These are phyloP conservation scores for Mucor irregularis DNA, from an alignment of 371 early-diverging fungal species.

Conservation along the genomic window DNA sequence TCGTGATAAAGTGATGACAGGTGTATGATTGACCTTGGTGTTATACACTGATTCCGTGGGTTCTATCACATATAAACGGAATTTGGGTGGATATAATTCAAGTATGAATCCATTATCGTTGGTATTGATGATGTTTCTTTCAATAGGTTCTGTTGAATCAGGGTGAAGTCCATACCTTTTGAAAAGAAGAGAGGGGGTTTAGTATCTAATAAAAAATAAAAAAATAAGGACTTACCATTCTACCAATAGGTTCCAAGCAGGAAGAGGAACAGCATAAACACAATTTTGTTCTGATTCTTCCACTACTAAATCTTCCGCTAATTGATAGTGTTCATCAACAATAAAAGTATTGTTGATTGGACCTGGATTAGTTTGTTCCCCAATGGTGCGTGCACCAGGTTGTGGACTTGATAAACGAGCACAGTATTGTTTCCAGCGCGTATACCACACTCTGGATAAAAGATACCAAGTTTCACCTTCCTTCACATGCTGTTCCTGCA, in stretches of 20 bases:
- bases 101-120: neutral
- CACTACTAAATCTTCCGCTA: conserved; percentile 11
- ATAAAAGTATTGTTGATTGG: conserved; percentile 18
- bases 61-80: conserved; percentile 19
- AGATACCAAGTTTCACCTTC: conserved; percentile 23
- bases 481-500: conserved; percentile 17
- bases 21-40: conserved; percentile 1
- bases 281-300: neutral
- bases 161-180: conserved; percentile 10
- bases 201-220: neutral
- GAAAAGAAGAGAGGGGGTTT: neutral
- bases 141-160: conserved; percentile 11
- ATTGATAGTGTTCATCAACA: conserved; percentile 10
- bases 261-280: conserved; percentile 21
- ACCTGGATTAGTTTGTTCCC: conserved; percentile 15
- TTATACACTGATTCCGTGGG: neutral
- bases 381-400: conserved; percentile 4
- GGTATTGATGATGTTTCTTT: neutral
- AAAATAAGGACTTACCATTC: conserved; percentile 20
- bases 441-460: conserved; percentile 21
- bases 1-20: conserved; percentile 14
- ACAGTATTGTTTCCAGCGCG: conserved; percentile 26
- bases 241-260: conserved; percentile 21
- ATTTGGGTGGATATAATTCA: conserved; percentile 28
- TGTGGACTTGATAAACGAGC: conserved; percentile 16